Conservation (phyloP, 176 grass and related monocot species). For the Phoenix roebelenii region DNA sequence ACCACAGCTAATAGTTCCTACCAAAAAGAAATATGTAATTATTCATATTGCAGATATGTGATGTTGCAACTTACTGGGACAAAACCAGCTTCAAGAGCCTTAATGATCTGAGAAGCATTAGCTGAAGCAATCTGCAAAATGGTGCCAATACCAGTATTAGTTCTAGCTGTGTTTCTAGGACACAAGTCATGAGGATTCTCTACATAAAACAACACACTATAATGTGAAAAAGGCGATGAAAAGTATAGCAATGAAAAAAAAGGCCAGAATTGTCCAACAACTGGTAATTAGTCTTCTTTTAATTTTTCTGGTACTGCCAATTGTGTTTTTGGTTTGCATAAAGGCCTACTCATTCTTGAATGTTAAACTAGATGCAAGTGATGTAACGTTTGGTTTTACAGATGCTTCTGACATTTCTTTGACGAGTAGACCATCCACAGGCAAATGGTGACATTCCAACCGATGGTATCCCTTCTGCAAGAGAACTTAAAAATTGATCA, state of each 20-base stretch:
- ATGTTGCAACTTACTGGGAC: conserved; percentile 62
- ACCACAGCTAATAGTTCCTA: too few relatives aligned
- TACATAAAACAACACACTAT: too few relatives aligned
- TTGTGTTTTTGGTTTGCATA: too few relatives aligned
- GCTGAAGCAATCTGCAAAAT: conserved; percentile 63
- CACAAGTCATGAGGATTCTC: too few relatives aligned
- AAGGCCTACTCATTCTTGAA: too few relatives aligned
- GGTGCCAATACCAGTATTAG: not conserved
- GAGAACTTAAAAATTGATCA: conserved; percentile 5
- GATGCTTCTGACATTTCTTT: conserved; percentile 62
- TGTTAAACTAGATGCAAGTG: conserved; percentile 8
- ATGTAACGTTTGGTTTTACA: conserved; percentile 10
- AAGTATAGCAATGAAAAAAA: too few relatives aligned
- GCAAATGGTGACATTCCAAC: conserved; percentile 94
- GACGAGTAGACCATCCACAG: conserved; percentile 83
- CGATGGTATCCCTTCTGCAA: conserved; percentile 92
- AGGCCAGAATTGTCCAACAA: too few relatives aligned
- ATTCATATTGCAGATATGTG: not conserved
- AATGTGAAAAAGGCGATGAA: too few relatives aligned
- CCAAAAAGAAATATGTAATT: not conserved
- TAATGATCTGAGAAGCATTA: conserved; percentile 56
- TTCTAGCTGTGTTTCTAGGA: too few relatives aligned
- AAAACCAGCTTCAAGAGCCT: conserved; percentile 65
- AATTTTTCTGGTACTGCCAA: too few relatives aligned
- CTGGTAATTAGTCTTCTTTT: too few relatives aligned